Conservation (phyloP, 148 eudicot species). For the Fagopyrum homotropicum region DNA sequence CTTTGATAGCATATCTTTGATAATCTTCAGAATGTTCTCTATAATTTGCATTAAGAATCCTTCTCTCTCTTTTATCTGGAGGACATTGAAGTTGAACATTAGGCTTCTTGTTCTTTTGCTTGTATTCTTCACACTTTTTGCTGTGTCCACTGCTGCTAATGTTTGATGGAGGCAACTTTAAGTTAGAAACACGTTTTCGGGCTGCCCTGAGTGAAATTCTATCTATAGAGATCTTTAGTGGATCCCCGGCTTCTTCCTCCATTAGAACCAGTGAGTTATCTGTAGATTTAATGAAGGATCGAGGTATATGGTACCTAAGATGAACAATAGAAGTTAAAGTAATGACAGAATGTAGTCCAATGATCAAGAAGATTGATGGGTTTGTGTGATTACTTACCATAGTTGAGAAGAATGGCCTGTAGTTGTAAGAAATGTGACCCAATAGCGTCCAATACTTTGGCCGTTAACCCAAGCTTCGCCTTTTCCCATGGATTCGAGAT, state of each 20-base stretch:
- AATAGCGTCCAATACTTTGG: constrained; percentile 55
- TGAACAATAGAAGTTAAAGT: neutral
- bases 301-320: constrained; percentile 57
- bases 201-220: constrained; percentile 31
- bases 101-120: constrained; percentile 1
- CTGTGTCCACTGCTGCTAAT: neutral
- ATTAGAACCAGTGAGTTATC: constrained; percentile 42
- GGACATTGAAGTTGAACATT: neutral
- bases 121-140: constrained; percentile 7
- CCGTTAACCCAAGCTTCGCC: constrained; percentile 66
- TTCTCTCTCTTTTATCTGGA: neutral
- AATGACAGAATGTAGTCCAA: too few relatives aligned
- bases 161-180: constrained; percentile 21
- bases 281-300: constrained; percentile 45
- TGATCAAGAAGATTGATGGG: neutral
- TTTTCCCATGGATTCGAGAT: constrained; percentile 48
- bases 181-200: constrained; percentile 26
- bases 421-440: constrained; percentile 47
- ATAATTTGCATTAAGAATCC: neutral
- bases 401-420: constrained; percentile 42
- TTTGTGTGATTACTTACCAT: constrained; percentile 27
- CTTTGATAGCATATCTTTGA: neutral
- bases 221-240: constrained; percentile 43
- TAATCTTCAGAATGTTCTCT: neutral
- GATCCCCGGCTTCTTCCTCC: constrained; percentile 55